Evolutionary conservation across 2,329 filamentous ascomycete genomes (phyloP), one percentile per base, ranked within the genome.

Genomic region (Fusarium coffeatum): DNA sequence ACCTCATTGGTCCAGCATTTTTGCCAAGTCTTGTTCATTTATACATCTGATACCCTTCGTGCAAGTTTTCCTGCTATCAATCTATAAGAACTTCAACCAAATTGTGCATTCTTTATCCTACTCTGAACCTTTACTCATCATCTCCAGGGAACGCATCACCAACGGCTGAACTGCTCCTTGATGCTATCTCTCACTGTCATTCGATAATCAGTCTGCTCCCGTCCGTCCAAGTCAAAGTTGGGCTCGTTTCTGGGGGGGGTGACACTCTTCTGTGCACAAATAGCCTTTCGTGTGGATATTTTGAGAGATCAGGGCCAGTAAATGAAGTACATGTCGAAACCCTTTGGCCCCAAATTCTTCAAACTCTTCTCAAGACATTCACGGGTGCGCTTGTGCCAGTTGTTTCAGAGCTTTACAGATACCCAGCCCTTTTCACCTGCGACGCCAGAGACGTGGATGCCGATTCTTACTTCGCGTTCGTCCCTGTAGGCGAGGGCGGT

Each of bases 391-490:
- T 91, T 89, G 82, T 94, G 92, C 87, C 90, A 92, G 53, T 90
- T 86, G 85, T 94, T 94, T 84, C 93, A 88, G 56, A 95, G 88
- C 86, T 96, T 97, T 74, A 92, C 93, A 55, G 93, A 95, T 61
- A 92, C 79, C 86, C 88, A 93, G 77, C 92, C 88, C 74, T 92
- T 82, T 58, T 85, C 82, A 25, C 90, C 86, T n/a, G 89, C 86
- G 3, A 92, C 86, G 30, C 88, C 89, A 5, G 87, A 87, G 50
- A 86, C 86, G 70, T 83, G 84, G 78, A 92, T 90, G 56, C 89
- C 90, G 57, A 84, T 80, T 64, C 90, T 90, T 22, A 92, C 89
- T 76, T 91, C 89, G 54, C 82, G 81, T 79, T 92, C 92, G 80
- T 95, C 96, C 78, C 89, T 90, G 79, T 96, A 96, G 53, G 89